Evolutionary conservation across 164 flowering plant species (phyloP), one percentile per base, ranked within the genome.

Genomic region (Magnolia officinalis): DNA sequence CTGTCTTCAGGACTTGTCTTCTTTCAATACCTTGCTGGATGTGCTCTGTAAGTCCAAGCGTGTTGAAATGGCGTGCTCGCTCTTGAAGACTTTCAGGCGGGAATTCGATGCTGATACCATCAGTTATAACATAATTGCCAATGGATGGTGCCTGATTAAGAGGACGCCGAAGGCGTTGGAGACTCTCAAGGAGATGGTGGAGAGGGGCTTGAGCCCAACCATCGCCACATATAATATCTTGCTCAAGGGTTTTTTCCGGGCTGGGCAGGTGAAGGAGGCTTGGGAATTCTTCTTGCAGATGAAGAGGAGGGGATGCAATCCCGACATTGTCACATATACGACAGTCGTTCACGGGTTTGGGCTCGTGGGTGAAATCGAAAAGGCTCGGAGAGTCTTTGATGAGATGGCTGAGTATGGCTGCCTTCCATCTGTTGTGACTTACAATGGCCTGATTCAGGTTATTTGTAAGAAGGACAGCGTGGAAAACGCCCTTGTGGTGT

Each of bases 331-430:
- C 69, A 89, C 93, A 65, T 92, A 91, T 73, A 96, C 99, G 51
- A 96, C 99, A 5, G 75, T 96, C 68, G 84, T 96, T 84, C 96
- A 92, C 80, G 99, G 97, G 50, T 85, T 94, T 79, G 99, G 98
- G 8, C 83, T 89, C 23, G 83, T 63, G 0, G 99, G 97, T 6
- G 91, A 93, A 80, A 80, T 92, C 64, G 84, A 82, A 63, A 90
- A 83, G 81, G 94, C 99, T 9, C 76, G 79, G 23, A 88, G 73
- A 76, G 89, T 93, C 23, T 92, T 94, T 71, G 80, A 85, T 75
- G 88, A 81, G 77, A 94, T 94, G 99, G 70, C 84, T 21, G 82
- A 76, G 50, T 83, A 77, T 9, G 99, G 98, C 1, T 87, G 94
- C 72, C 87, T 92, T 70, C 98, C 99, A 26, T 86, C 94, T 0